Percentiles rank a stretch among this genome's conserved stretches.
Conservation (phyloP, 805 yeast species). For the Kuraishia capsulata region DNA sequence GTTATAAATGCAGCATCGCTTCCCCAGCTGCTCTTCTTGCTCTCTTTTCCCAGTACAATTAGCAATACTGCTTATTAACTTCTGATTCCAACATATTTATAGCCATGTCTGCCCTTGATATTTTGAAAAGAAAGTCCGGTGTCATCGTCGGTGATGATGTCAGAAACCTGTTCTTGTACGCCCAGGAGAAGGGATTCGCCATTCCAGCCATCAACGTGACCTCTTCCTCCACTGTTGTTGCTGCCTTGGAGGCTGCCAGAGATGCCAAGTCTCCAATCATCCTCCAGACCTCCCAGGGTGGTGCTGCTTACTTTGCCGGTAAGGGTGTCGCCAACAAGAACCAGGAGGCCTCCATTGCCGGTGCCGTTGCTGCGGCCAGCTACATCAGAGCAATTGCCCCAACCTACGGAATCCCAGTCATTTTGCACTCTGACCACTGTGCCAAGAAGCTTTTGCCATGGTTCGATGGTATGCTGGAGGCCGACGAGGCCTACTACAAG, state of each 20-base stretch:
- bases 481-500: constrained; percentile 89
- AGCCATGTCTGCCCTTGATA: neutral
- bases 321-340: constrained; percentile 93
- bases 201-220: constrained; percentile 99
- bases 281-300: constrained; percentile 96
- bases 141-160: constrained; percentile 99
- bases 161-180: constrained; percentile 75
- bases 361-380: constrained; percentile 96
- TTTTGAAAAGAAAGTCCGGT: constrained; percentile 86
- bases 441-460: constrained; percentile 97
- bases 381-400: constrained; percentile 96
- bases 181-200: constrained; percentile 89
- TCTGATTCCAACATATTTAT: neutral
- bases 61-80: too few species aligned
- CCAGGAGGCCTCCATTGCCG: constrained; percentile 91
- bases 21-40: too few species aligned
- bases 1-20: too few species aligned
- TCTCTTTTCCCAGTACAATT: too few species aligned
- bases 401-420: constrained; percentile 91
- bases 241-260: constrained; percentile 96
- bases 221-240: constrained; percentile 93
- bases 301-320: constrained; percentile 99
- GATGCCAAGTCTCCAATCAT: constrained; percentile 92
- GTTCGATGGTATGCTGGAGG: constrained; percentile 97
- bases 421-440: constrained; percentile 97